Base-by-base conservation (phyloP, 2,329 filamentous ascomycete species). In the Epichloe uncinata region DNA sequence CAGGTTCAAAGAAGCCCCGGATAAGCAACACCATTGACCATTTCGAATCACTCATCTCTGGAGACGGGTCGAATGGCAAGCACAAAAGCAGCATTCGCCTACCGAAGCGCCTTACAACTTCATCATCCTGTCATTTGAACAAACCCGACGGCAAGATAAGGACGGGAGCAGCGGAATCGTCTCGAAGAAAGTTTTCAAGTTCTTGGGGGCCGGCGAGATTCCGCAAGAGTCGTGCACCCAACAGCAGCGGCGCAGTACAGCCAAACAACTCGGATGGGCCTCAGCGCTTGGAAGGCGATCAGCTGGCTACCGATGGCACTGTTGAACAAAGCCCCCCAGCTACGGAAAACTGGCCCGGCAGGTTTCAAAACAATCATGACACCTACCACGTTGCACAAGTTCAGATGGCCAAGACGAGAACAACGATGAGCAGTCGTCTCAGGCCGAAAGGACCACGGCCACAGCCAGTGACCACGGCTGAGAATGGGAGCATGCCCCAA, bases 1-100 rank as follows among this genome's bases (percentile, higher is more conserved):
- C 46, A 5, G 13, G 8, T 37, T 33, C 50, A 34, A 45, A 44
- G 16, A 30, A 49, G n/a, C 26, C 16, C 42, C 43, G 36, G 30
- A 52, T 52, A 18, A 49, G 38, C 20, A 47, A 49, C 47, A 49
- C 33, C 18, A 52, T 52, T 30, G 50, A 45, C n/a, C 50, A 43
- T 41, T 52, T 52, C 20, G 50, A 52, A 47, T 45, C 50, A 16
- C 44, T 52, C 37, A 49, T 46, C 9, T 38, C 47, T 26, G 41
- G 41, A 34, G 50, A 49, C 30, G 18, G 34, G 20, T 22, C 33
- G n/a, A 37, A 20, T 22, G 12, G 5, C 15, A 45, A 42, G 18
- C 18, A 18, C 41, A 51, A 45, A 34, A 15, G 20, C 20, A 48
- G 42, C 38, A 35, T 49, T 48, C 15, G 20, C 16, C 26, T 30